Evolutionary conservation across 352 stramenopile species (phyloP).

Genomic region (Phytopythium kandeliae): DNA sequence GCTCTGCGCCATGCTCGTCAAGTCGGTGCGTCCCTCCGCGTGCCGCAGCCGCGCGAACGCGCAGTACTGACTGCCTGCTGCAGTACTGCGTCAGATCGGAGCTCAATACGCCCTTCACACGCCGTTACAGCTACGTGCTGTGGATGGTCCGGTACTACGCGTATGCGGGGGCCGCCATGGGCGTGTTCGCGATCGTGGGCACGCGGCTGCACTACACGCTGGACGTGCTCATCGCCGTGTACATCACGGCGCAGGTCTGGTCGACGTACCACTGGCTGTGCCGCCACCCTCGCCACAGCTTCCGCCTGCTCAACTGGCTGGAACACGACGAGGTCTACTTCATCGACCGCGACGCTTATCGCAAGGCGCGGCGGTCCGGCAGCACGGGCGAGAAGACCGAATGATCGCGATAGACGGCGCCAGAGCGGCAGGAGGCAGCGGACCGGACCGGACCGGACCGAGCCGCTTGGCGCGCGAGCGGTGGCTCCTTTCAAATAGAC

Average conservation of each 20-base stretch:
- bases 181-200: conserved; percentile 81
- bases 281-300: conserved; percentile 47
- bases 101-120: conserved; percentile 84
- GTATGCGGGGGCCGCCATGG: conserved; percentile 52
- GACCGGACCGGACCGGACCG: not conserved
- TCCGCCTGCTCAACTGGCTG: conserved; percentile 74
- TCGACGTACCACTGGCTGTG: conserved; percentile 82
- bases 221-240: conserved; percentile 83
- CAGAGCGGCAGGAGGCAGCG: no score
- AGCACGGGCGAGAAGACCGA: conserved; percentile 20
- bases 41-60: not conserved
- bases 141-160: conserved; percentile 82
- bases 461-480: not conserved
- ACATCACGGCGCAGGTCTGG: conserved; percentile 84
- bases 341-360: conserved; percentile 75
- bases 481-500: conserved; percentile 1
- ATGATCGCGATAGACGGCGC: not conserved
- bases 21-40: conserved; percentile 36
- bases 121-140: conserved; percentile 59
- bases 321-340: conserved; percentile 78
- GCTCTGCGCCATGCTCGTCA: conserved; percentile 76
- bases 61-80: not conserved
- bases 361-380: conserved; percentile 59
- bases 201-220: conserved; percentile 86
- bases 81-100: conserved; percentile 76